Base-by-base conservation (phyloP, 805 yeast species). In the Cyberlindnera galapagoensis region DNA sequence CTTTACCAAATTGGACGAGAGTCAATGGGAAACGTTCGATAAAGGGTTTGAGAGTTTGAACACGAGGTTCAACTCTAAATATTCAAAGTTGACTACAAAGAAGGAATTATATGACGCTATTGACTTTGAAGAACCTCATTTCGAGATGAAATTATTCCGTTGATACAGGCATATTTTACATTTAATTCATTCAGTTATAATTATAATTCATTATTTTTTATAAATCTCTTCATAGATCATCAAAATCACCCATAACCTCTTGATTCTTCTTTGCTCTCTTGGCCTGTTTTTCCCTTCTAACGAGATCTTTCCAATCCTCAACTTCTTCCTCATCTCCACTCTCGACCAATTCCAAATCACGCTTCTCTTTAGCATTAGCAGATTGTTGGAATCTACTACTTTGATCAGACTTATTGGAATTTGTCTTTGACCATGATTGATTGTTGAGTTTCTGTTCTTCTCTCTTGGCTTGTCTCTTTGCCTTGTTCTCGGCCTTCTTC, bases 281-380 rank as follows among this genome's bases (percentile, higher is more conserved):
- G 42, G 65, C 65, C 56, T 67, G 75, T 52, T 85, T 88, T 39
- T 68, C 76, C 29, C 71, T 70, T 40, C 74, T 61, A 1, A 90
- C 80, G 16, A 80, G 49, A 19, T 81, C 88, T 58, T 92, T 92
- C 98, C 97, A 92, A 58, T 92, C 97, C 25, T 63, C 58, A 31
- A 70, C 79, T 19, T 52, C 61, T 14, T 53, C 58, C 10, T 65
- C 72, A 19, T 59, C 63, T 12, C 48, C 34, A 7, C 43, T 42
- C 36, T 67, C 69, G 37, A 78, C 82, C n/a, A 79, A 67, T 1
- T 82, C 86, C 21, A 46, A 18, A 28, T 76, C 83, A 40, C 78
- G 63, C 44, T 39, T 43, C 14, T 41, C 26, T 28, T 76, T 30
- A 4, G 42, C 45, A 11, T 18, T 5, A 9, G 35, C 36, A 8